Conservation (phyloP, 2,329 filamentous ascomycete genomes). For the Trichoderma aggressivum region DNA sequence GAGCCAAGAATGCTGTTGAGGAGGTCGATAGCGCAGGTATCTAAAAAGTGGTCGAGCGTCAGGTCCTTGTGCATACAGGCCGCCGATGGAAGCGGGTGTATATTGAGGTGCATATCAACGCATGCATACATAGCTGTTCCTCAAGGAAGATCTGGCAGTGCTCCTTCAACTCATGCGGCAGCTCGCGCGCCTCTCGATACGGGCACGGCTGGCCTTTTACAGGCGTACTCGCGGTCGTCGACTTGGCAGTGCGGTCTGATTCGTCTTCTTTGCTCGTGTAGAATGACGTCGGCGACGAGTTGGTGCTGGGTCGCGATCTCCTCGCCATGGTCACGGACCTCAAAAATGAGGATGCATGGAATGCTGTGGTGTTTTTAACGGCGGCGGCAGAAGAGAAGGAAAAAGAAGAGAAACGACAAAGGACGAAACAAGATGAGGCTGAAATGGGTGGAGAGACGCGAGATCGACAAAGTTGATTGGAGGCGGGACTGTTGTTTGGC, state of each 20-base stretch:
- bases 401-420: neutral
- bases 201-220: conserved; percentile 29
- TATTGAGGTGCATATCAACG: neutral
- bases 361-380: neutral
- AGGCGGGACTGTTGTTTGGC: conserved; percentile 3
- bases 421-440: neutral
- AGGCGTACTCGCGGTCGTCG: conserved; percentile 38
- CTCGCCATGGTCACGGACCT: conserved; percentile 13
- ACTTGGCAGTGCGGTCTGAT: conserved; percentile 27
- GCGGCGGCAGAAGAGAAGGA: neutral
- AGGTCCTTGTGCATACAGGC: neutral
- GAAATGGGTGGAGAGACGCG: neutral
- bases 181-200: conserved; percentile 52
- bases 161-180: conserved; percentile 62
- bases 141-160: conserved; percentile 72
- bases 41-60: conserved; percentile 21
- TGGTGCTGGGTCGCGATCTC: conserved; percentile 23
- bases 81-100: neutral
- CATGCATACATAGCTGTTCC: conserved; percentile 63
- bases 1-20: conserved; percentile 61
- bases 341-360: neutral
- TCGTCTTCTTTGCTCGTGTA: conserved; percentile 29
- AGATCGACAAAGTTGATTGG: neutral
- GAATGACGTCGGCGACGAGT: conserved; percentile 35
- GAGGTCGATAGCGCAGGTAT: conserved; percentile 54